Evolutionary conservation across 2,329 filamentous ascomycete genomes (phyloP).

Genomic region (Grosmannia clavigera): DNA sequence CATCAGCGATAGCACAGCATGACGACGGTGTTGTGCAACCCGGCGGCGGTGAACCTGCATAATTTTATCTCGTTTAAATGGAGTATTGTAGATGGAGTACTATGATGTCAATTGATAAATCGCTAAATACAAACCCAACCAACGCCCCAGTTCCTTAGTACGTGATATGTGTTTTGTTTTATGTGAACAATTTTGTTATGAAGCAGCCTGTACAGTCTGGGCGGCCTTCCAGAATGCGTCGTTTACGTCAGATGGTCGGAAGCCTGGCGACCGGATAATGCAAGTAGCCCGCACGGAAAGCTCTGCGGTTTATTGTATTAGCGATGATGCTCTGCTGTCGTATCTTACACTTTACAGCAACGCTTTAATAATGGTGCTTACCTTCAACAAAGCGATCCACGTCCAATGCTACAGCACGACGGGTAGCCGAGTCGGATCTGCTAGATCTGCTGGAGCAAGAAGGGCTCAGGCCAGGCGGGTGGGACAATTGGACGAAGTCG

Average conservation of each 20-base stretch:
- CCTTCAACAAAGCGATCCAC: constrained; percentile 17
- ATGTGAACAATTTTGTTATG: not conserved
- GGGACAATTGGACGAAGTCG: not conserved
- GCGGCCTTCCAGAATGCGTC: constrained; percentile 13
- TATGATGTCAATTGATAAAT: not conserved
- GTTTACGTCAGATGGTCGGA: constrained; percentile 18
- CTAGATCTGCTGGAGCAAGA: not conserved
- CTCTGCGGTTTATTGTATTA: constrained; percentile 12
- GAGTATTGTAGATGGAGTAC: not conserved
- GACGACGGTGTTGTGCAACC: not conserved
- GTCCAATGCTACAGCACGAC: constrained; percentile 11
- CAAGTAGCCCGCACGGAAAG: constrained; percentile 17
- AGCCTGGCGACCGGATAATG: constrained; percentile 20
- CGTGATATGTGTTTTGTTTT: not conserved
- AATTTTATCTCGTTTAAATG: not conserved
- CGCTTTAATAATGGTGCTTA: constrained; percentile 2
- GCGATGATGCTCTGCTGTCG: not conserved
- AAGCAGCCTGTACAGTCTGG: not conserved
- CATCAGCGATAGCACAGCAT: not conserved
- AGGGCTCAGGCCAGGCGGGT: not conserved
- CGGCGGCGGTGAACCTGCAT: not conserved
- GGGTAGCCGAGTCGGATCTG: not conserved
- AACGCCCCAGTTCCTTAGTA: not conserved
- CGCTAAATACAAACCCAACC: not conserved
- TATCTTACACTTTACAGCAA: not conserved